A percentile compares a stretch with the other conserved stretches of the same genome.
These are phyloP conservation scores for Saccharum hybrid DNA, from an alignment of 202 grass and related monocot genomes.

Conservation along the genomic window DNA sequence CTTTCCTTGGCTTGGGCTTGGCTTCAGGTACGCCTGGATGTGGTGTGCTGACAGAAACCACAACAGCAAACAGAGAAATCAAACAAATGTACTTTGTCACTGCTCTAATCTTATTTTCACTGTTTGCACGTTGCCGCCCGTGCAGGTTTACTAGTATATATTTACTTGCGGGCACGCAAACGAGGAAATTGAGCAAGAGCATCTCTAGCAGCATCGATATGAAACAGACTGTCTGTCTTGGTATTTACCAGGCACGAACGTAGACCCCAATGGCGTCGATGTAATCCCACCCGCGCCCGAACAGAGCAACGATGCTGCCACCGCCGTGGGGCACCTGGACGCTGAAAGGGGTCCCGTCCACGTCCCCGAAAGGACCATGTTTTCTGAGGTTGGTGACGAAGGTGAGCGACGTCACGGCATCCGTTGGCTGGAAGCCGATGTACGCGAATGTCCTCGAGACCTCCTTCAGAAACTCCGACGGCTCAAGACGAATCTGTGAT, in stretches of 20 bases:
- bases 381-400: not conserved
- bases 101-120: too few relatives aligned
- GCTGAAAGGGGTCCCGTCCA: not conserved
- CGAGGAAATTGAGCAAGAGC: too few relatives aligned
- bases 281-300: not conserved
- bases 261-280: constrained; percentile 10
- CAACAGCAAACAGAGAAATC: too few relatives aligned
- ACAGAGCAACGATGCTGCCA: not conserved
- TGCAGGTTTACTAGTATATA: too few relatives aligned
- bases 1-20: too few relatives aligned
- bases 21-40: too few relatives aligned
- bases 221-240: too few relatives aligned
- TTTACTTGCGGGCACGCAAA: too few relatives aligned
- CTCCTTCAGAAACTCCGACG: not conserved
- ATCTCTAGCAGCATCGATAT: too few relatives aligned
- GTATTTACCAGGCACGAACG: not conserved
- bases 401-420: constrained; percentile 2
- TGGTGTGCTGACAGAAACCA: too few relatives aligned
- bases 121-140: too few relatives aligned
- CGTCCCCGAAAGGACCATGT: not conserved
- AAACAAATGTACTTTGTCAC: too few relatives aligned
- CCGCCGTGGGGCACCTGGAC: not conserved
- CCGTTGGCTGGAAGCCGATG: not conserved
- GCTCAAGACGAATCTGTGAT: not conserved
- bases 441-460: not conserved